Evolutionary conservation across 768 basidiomycete species (phyloP).

Genomic region (Leucogyrophana mollusca): DNA sequence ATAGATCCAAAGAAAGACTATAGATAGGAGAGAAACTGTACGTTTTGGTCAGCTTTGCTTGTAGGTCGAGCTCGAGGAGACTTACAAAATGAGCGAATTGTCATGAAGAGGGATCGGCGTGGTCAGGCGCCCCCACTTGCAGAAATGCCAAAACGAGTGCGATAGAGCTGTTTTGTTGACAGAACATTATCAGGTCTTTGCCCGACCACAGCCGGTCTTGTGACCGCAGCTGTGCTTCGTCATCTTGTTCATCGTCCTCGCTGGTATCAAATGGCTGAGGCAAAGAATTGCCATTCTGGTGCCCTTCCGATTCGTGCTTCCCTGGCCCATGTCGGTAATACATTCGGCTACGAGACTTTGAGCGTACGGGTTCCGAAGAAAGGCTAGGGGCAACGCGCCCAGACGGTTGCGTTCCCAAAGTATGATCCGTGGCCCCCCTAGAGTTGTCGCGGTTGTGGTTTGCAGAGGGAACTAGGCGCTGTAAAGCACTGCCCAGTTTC

Average conservation of each 20-base stretch:
- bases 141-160: constrained; percentile 69
- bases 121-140: constrained; percentile 48
- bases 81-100: constrained; percentile 21
- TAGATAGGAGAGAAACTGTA: neutral
- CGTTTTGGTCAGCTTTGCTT: no score
- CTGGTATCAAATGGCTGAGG: constrained; percentile 25
- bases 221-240: constrained; percentile 32
- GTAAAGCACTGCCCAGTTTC: constrained; percentile 33
- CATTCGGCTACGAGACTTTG: constrained; percentile 68
- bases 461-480: constrained; percentile 23
- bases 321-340: constrained; percentile 66
- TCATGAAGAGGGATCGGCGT: constrained; percentile 25
- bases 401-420: constrained; percentile 18
- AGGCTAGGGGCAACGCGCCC: constrained; percentile 20
- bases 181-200: constrained; percentile 81
- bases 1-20: neutral
- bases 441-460: constrained; percentile 7
- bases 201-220: constrained; percentile 68
- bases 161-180: constrained; percentile 88
- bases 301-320: constrained; percentile 57
- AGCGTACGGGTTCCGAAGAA: constrained; percentile 49
- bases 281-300: constrained; percentile 12
- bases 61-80: neutral
- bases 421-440: constrained; percentile 1
- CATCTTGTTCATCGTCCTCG: constrained; percentile 29